Evolutionary conservation across 495 filamentous ascomycete genomes (phyloP).

Genomic region (Neohortaea acidophila): DNA sequence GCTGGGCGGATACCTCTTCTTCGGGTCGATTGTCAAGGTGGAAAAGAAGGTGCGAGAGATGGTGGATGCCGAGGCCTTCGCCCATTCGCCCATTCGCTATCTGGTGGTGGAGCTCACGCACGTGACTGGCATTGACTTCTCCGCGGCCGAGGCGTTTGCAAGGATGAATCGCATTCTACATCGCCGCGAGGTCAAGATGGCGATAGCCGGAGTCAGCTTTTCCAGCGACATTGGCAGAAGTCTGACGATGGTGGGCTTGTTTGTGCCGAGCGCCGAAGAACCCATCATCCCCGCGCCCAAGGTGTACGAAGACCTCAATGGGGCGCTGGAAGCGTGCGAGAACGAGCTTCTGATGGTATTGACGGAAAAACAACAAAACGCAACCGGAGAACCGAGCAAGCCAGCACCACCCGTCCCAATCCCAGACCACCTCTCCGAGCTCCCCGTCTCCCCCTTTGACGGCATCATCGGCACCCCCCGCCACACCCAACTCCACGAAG

Average conservation of each 20-base stretch:
- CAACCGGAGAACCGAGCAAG: slow-evolving; percentile 1
- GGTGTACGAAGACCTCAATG: slow-evolving; percentile 80
- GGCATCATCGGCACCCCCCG: slow-evolving; percentile 61
- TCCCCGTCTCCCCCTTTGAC: slow-evolving; percentile 28
- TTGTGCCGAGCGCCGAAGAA: slow-evolving; percentile 46
- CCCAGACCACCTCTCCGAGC: neutral
- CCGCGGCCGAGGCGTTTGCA: slow-evolving; percentile 84
- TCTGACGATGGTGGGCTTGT: slow-evolving; percentile 65
- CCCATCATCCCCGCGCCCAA: slow-evolving; percentile 34
- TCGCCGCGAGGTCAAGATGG: slow-evolving; percentile 56
- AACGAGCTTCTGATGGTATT: slow-evolving; percentile 67
- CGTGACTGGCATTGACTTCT: slow-evolving; percentile 89
- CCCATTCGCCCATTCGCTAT: slow-evolving; percentile 62
- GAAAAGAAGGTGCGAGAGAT: slow-evolving; percentile 71
- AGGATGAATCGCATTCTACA: slow-evolving; percentile 72
- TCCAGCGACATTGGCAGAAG: slow-evolving; percentile 59
- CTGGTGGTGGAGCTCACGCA: slow-evolving; percentile 78
- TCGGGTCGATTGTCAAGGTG: slow-evolving; percentile 88
- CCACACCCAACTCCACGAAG: slow-evolving; percentile 57
- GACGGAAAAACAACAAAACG: slow-evolving; percentile 47
- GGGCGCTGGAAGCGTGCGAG: slow-evolving; percentile 82
- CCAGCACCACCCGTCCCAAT: slow-evolving; percentile 10
- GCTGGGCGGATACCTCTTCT: slow-evolving; percentile 82
- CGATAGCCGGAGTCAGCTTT: slow-evolving; percentile 64
- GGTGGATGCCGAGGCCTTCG: slow-evolving; percentile 68